A percentile compares a stretch with the other conserved stretches of the same genome.
Evolutionary conservation across 2,329 filamentous ascomycete species (phyloP).

Genomic region (Aspergillus pseudoglaucus): DNA sequence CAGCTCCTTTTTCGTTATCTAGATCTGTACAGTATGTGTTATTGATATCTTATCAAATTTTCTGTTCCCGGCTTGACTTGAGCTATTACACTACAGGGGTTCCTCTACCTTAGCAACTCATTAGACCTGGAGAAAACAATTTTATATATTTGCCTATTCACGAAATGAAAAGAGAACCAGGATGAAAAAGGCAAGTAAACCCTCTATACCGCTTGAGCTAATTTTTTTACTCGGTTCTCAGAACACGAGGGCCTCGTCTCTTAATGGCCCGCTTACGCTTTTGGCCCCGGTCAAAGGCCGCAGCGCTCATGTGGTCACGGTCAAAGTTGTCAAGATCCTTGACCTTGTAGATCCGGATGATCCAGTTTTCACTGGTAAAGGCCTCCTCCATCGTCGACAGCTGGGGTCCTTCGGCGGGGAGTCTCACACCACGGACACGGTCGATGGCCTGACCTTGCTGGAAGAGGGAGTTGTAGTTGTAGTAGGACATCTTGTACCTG

Average conservation of each 20-base stretch:
- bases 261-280: constrained; percentile 47
- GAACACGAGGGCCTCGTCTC: constrained; percentile 37
- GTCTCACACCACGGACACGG: constrained; percentile 71
- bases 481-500: constrained; percentile 99
- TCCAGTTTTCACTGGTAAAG: constrained; percentile 99
- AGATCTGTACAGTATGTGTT: background rate
- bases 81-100: background rate
- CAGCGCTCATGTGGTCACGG: constrained; percentile 68
- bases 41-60: constrained; percentile 1
- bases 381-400: constrained; percentile 91
- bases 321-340: constrained; percentile 97
- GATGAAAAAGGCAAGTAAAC: constrained; percentile 4
- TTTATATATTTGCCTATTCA: constrained; percentile 6
- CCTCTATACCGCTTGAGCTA: background rate
- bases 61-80: background rate
- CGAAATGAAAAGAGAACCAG: constrained; percentile 8
- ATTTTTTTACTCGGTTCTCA: constrained; percentile 35
- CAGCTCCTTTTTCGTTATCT: background rate
- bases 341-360: constrained; percentile 99
- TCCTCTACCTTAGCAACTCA: background rate
- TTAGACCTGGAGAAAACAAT: constrained; percentile 1
- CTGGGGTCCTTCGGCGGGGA: constrained; percentile 78
- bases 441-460: constrained; percentile 84
- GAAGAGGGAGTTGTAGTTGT: constrained; percentile 93
- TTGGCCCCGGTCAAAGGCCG: constrained; percentile 47